Base-by-base conservation (phyloP, 2,329 filamentous ascomycete genomes). In the Domatiomyces catenatus region DNA sequence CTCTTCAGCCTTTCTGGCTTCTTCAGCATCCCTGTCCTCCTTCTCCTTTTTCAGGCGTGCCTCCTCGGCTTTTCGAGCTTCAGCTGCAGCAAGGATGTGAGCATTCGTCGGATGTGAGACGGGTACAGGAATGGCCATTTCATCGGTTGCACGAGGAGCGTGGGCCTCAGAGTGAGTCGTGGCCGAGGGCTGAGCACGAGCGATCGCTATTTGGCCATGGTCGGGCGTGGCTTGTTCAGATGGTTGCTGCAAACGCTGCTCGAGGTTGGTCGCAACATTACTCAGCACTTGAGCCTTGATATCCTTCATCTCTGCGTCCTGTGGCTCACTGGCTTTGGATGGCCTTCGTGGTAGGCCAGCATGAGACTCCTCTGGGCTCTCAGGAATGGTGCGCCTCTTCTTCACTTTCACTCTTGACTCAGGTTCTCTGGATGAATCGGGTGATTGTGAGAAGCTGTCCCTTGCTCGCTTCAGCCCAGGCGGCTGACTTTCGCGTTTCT, bases 371-470 rank as follows among this genome's bases (percentile, higher is more conserved):
- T 63, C 60, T 61, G 64, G 55, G 56, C 47, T 69, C 43, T 71
- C 69, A 2, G 65, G 61, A 39, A 71, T 62, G 6, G 67, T 67
- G 47, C 68, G 61, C 52, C 68, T 68, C 59, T 71, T 71, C 58
- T 68, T 69, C 12, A 66, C 66, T 64, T 12, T 51, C 50, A 42
- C 49, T 51, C n/a, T 44, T 50, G 15, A 17, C n/a, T 50, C 51
- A 24, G 43, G 50, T 28, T 54, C 54, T 10, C 47, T 47, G 5
- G 48, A 39, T 2, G 46, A 46, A 8, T 47, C 49, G 15, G 50
- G 56, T 49, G 68, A 65, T 3, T 68, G 69, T n/a, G 68, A 69
- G 19, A 61, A 59, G 51, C 68, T 71, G 46, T 61, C 64, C 44
- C 69, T 66, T 24, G 64, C 61, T 42, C 69, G 65, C 57, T 72